phyloP scores from a whole-genome alignment of 78 protist species.

The Cavenderia fasciculata region DNA sequence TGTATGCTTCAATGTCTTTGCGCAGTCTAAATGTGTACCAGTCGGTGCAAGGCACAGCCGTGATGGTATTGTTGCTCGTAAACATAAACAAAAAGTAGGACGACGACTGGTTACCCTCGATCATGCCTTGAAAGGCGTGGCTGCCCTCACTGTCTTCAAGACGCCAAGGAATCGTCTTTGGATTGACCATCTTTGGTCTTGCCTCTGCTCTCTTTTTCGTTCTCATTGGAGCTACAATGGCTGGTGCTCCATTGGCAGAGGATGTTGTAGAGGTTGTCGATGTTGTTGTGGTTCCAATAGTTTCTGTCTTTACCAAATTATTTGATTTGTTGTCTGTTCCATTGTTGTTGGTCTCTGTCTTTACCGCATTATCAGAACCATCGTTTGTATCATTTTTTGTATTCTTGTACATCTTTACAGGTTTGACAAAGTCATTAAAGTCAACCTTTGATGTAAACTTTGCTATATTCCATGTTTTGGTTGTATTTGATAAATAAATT shows the following conservation, averaged over 20 bases:
- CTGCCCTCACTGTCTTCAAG: constrained; percentile 50
- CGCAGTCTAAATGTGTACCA: constrained; percentile 73
- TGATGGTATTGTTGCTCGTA: constrained; percentile 56
- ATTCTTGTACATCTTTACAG: constrained; percentile 65
- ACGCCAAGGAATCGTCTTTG: constrained; percentile 64
- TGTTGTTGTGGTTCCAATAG: background rate
- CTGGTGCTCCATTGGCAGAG: background rate
- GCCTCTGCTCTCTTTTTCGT: constrained; percentile 45
- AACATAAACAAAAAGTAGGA: constrained; percentile 61
- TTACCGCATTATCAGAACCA: no score
- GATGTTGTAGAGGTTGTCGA: background rate
- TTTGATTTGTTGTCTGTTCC: background rate
- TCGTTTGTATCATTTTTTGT: no score
- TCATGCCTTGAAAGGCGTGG: constrained; percentile 47
- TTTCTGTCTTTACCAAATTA: background rate
- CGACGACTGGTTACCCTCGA: constrained; percentile 65
- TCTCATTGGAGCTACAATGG: background rate
- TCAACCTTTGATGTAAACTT: constrained; percentile 68
- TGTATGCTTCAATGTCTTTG: constrained; percentile 20
- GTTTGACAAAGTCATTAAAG: constrained; percentile 14
- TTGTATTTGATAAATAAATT: constrained; percentile 18
- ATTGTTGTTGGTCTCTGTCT: constrained; percentile 19
- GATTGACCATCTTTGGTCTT: constrained; percentile 51
- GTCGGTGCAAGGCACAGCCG: constrained; percentile 64
- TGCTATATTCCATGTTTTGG: constrained; percentile 74